A percentile compares a stretch with the other conserved stretches of the same genome.
Evolutionary conservation across 805 yeast species (phyloP).

Genomic region (Pichia eremophila): DNA sequence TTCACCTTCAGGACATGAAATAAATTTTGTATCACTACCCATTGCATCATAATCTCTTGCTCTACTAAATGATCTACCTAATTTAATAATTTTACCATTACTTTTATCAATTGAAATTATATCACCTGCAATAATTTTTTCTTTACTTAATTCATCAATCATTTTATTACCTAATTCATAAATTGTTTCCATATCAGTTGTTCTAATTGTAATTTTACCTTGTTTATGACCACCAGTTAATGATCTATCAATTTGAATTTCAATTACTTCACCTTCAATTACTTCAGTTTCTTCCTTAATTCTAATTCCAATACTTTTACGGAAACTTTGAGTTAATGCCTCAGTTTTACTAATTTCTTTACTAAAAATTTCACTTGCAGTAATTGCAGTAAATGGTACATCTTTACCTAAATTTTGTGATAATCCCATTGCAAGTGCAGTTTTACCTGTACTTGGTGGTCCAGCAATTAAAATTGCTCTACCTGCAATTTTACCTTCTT

Average conservation of each 20-base stretch:
- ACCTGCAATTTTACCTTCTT: conserved; percentile 87
- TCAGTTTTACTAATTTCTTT: conserved; percentile 98
- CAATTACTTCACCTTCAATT: conserved; percentile 97
- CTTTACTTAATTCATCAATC: conserved; percentile 91
- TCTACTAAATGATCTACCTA: conserved; percentile 96
- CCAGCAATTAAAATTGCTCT: conserved; percentile 95
- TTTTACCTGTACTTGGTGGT: conserved; percentile 97
- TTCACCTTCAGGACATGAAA: conserved; percentile 97
- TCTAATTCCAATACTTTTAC: conserved; percentile 92
- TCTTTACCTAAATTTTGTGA: conserved; percentile 95
- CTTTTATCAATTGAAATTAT: conserved; percentile 95
- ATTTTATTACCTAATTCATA: conserved; percentile 36
- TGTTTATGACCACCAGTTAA: conserved; percentile 71
- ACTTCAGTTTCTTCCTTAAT: conserved; percentile 96
- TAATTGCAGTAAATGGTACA: conserved; percentile 96
- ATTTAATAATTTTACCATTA: conserved; percentile 94
- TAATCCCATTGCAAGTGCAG: conserved; percentile 92
- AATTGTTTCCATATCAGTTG: conserved; percentile 83
- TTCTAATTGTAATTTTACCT: conserved; percentile 85
- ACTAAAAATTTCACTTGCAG: conserved; percentile 86
- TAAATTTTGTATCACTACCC: conserved; percentile 83
- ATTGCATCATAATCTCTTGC: conserved; percentile 98
- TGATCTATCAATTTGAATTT: conserved; percentile 91
- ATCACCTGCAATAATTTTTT: conserved; percentile 89
- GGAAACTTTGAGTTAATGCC: conserved; percentile 89